Evolutionary conservation across 1,284 basidiomycete genomes (phyloP).

Genomic region (Malassezia arunalokei): DNA sequence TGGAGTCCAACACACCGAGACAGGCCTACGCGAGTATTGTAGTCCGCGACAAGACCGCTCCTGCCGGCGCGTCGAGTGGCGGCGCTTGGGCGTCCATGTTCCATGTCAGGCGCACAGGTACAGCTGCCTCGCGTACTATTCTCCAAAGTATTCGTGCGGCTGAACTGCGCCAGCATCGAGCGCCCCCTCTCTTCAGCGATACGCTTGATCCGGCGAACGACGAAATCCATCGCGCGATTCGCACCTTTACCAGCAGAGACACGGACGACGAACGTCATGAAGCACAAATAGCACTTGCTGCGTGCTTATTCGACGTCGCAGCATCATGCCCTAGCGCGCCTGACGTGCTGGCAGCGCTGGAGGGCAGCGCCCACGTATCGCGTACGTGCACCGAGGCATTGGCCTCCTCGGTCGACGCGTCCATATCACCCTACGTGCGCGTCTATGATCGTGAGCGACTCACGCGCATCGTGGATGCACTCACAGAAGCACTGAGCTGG

Average conservation of each 20-base stretch:
- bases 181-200: neutral
- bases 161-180: neutral
- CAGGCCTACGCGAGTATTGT: neutral
- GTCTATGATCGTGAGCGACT: neutral
- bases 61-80: neutral
- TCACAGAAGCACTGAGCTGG: constrained; percentile 3
- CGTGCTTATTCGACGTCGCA: neutral
- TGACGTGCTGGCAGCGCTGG: neutral
- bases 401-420: neutral
- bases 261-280: neutral
- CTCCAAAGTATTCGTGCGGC: neutral
- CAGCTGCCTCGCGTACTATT: neutral
- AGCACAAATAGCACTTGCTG: neutral
- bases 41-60: neutral
- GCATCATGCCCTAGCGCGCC: neutral
- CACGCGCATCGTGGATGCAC: neutral
- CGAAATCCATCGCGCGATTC: neutral
- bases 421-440: neutral
- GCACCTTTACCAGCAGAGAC: neutral
- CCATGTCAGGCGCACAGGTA: neutral
- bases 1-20: neutral
- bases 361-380: neutral
- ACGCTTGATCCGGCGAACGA: neutral
- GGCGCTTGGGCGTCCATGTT: constrained; percentile 14
- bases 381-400: neutral